Conservation (phyloP, 768 basidiomycete genomes). For the Collybiopsis confluens region DNA sequence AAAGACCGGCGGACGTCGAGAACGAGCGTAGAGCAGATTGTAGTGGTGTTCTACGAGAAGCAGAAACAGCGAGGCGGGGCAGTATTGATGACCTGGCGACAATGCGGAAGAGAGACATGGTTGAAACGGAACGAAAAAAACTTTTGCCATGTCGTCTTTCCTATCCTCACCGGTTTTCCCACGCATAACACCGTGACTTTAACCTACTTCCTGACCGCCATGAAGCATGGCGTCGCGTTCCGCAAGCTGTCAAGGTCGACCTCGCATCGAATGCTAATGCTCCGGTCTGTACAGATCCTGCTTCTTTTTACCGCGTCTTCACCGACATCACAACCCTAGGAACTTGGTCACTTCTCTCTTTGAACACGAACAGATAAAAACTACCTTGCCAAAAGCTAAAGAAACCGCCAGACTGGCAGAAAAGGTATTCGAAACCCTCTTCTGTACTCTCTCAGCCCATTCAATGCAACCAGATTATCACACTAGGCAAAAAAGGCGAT, state of each 20-base stretch:
- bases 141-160: too few relatives aligned
- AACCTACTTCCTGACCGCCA: conserved; percentile 31
- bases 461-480: conserved; percentile 64
- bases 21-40: conserved; percentile 48
- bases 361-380: conserved; percentile 93
- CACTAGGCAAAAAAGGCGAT: conserved; percentile 83
- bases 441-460: background rate
- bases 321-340: conserved; percentile 37
- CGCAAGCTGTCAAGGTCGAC: conserved; percentile 90
- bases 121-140: conserved; percentile 9
- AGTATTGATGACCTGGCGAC: conserved; percentile 41
- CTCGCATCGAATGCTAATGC: conserved; percentile 89
- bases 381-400: conserved; percentile 92
- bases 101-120: conserved; percentile 55
- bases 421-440: conserved; percentile 48
- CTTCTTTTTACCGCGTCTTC: background rate
- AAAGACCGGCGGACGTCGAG: conserved; percentile 64
- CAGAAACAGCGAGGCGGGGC: conserved; percentile 35
- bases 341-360: conserved; percentile 93
- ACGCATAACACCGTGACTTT: too few relatives aligned
- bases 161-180: too few relatives aligned
- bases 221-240: conserved; percentile 95
- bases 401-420: conserved; percentile 90
- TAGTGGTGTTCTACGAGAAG: conserved; percentile 27
- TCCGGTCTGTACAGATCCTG: conserved; percentile 54